Percentiles rank a stretch among this genome's conserved stretches.
Conservation (phyloP, 2,329 filamentous ascomycete genomes). For the Trichophyton verrucosum region DNA sequence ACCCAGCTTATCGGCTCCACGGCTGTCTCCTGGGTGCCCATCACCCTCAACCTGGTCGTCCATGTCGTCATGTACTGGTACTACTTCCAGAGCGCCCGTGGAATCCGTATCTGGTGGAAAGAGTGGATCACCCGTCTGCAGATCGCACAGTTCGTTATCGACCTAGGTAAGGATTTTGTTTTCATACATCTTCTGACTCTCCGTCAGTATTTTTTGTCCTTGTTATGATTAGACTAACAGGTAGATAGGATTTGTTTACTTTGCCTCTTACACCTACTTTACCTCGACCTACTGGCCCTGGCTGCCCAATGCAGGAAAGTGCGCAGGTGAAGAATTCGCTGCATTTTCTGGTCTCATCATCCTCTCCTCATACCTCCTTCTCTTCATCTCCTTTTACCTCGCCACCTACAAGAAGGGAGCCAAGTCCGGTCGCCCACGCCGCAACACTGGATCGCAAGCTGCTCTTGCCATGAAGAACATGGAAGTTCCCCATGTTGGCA, state of each 20-base stretch:
- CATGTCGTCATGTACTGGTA: slow-evolving; percentile 99
- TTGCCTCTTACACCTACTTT: slow-evolving; percentile 89
- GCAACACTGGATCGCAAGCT: slow-evolving; percentile 64
- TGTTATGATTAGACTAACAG: not conserved
- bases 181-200: not conserved
- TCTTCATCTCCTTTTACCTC: slow-evolving; percentile 92
- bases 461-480: slow-evolving; percentile 72
- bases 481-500: slow-evolving; percentile 40
- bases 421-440: slow-evolving; percentile 25
- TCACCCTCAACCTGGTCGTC: slow-evolving; percentile 73
- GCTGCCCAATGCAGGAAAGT: slow-evolving; percentile 66
- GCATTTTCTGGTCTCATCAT: slow-evolving; percentile 78
- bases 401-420: slow-evolving; percentile 65
- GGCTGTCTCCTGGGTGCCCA: slow-evolving; percentile 80
- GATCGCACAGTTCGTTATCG: slow-evolving; percentile 87
- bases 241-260: slow-evolving; percentile 71
- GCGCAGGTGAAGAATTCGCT: slow-evolving; percentile 84
- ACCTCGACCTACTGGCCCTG: slow-evolving; percentile 68
- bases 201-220: too few species aligned
- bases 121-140: slow-evolving; percentile 92
- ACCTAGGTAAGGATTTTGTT: slow-evolving; percentile 54
- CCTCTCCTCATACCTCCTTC: slow-evolving; percentile 75
- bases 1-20: slow-evolving; percentile 80
- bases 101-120: slow-evolving; percentile 93
- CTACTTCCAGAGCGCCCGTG: slow-evolving; percentile 91